phyloP scores from a whole-genome alignment of 805 yeast species.

The Blastobotrys peoriensis region DNA sequence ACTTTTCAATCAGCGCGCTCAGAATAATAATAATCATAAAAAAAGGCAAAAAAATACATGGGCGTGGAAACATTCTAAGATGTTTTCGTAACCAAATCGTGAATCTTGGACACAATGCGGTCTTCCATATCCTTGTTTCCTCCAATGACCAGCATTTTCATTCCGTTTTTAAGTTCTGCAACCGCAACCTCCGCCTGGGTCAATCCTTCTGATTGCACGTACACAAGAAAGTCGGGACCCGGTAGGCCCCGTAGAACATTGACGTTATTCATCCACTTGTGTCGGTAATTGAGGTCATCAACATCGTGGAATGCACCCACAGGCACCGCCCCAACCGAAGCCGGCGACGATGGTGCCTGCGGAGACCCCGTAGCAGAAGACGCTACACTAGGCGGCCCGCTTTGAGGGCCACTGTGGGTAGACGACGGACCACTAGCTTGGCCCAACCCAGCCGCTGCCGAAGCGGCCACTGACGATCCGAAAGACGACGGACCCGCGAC shows the following conservation, averaged over 20 bases:
- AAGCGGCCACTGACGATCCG: no score
- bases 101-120: constrained; percentile 17
- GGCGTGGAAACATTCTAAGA: not conserved
- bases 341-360: not conserved
- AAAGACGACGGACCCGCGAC: not conserved
- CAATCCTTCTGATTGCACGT: constrained; percentile 16
- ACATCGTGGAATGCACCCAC: not conserved
- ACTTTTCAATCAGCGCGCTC: no score
- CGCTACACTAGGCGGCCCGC: not conserved
- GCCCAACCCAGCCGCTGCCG: no score
- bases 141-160: constrained; percentile 19
- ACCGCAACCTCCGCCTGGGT: constrained; percentile 19
- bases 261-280: constrained; percentile 21
- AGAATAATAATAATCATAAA: no score
- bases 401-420: not conserved
- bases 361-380: not conserved
- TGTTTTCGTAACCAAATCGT: constrained; percentile 8
- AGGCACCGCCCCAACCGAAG: not conserved
- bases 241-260: constrained; percentile 22
- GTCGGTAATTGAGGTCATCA: constrained; percentile 13
- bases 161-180: constrained; percentile 16
- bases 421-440: not conserved
- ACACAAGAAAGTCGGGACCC: constrained; percentile 22
- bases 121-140: constrained; percentile 17
- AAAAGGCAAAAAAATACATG: not conserved